Evolutionary conservation across 768 basidiomycete species (phyloP).

Genomic region (Xerocomellus intermedius): DNA sequence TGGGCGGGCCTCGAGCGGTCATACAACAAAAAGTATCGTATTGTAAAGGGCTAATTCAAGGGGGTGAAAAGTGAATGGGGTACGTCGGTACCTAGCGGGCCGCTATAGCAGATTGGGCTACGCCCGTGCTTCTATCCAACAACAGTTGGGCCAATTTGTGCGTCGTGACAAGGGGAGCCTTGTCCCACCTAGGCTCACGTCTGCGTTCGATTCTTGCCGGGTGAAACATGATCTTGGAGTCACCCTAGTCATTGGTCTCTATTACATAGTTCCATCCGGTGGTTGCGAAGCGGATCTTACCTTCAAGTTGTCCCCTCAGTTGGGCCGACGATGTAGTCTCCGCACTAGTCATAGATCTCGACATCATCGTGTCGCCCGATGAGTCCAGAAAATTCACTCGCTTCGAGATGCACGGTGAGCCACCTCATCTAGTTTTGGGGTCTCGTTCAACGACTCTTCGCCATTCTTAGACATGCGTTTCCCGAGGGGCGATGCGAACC

Average conservation of each 20-base stretch:
- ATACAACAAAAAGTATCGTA: no score
- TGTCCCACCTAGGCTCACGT: no score
- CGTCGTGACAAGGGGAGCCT: no score
- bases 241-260: no score
- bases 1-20: no score
- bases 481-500: conserved; percentile 89
- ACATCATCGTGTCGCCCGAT: neutral
- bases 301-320: neutral
- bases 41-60: no score
- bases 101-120: no score
- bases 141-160: no score
- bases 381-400: conserved; percentile 43
- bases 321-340: conserved; percentile 1
- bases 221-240: neutral
- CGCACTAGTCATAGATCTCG: neutral
- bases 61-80: no score
- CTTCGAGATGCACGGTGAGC: conserved; percentile 52
- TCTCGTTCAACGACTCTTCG: neutral
- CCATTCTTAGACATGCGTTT: conserved; percentile 70
- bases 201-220: neutral
- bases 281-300: neutral
- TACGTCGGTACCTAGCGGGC: no score
- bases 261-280: no score
- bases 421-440: neutral
- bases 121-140: no score